phyloP scores from a whole-genome alignment of 768 basidiomycete genomes.

The Trametes cingulata region DNA sequence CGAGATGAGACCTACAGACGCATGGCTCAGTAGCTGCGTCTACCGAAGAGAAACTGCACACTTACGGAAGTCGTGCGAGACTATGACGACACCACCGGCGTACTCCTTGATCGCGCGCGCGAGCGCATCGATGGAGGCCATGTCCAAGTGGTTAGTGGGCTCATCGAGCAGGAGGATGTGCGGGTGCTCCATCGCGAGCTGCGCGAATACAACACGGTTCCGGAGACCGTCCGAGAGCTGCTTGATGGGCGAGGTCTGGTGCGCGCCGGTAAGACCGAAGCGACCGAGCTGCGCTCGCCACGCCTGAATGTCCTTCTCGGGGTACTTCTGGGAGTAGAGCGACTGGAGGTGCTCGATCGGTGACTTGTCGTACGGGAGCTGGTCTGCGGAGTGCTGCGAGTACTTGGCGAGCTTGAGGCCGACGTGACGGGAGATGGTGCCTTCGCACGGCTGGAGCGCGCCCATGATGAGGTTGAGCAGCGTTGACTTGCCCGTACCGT shows the following conservation, averaged over 20 bases:
- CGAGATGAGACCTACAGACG: constrained; percentile 75
- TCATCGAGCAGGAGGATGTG: constrained; percentile 93
- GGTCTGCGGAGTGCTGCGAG: constrained; percentile 98
- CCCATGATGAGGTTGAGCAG: constrained; percentile 89
- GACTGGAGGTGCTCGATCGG: constrained; percentile 94
- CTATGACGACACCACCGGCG: constrained; percentile 97
- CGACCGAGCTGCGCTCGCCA: constrained; percentile 95
- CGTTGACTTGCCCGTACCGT: constrained; percentile 94
- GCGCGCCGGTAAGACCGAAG: constrained; percentile 91
- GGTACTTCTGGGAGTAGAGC: constrained; percentile 79
- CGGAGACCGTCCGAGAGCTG: constrained; percentile 95
- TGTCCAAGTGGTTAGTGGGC: constrained; percentile 97
- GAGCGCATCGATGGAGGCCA: constrained; percentile 96
- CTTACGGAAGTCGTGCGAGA: constrained; percentile 98
- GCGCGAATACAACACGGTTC: constrained; percentile 97
- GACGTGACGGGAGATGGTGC: constrained; percentile 87
- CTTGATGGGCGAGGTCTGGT: constrained; percentile 92
- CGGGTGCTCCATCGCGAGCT: constrained; percentile 96
- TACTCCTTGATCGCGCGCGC: constrained; percentile 95
- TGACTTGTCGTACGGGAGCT: constrained; percentile 88
- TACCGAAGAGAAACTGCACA: constrained; percentile 23
- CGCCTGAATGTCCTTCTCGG: constrained; percentile 90
- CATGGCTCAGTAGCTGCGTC: constrained; percentile 5
- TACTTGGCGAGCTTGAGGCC: constrained; percentile 96
- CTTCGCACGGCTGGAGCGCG: constrained; percentile 74